Percentiles rank a stretch among this genome's conserved stretches.
Conservation (phyloP, 768 basidiomycete species). For the Serendipita sp. region DNA sequence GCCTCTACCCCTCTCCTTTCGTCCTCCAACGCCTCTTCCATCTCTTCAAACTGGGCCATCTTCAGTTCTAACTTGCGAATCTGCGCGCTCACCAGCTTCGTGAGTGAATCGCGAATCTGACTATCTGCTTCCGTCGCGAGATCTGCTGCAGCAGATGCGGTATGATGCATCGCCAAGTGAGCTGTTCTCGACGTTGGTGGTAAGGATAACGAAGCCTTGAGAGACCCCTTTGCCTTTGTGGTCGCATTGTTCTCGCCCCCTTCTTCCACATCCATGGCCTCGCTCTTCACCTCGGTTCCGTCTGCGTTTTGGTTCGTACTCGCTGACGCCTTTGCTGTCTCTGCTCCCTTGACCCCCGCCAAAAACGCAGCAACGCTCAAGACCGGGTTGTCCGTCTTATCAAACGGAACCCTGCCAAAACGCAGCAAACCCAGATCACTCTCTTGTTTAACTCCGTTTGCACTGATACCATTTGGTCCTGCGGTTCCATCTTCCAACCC, state of each 20-base stretch:
- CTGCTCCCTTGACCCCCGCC: conserved; percentile 79
- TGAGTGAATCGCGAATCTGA: conserved; percentile 61
- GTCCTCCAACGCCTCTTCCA: conserved; percentile 82
- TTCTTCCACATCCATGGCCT: conserved; percentile 22
- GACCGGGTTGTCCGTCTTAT: conserved; percentile 91
- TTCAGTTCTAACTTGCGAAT: conserved; percentile 76
- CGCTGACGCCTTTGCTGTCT: conserved; percentile 87
- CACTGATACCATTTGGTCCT: background rate
- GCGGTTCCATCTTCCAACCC: conserved; percentile 32
- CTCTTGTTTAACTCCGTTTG: conserved; percentile 40
- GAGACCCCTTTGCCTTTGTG: conserved; percentile 12
- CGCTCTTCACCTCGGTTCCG: conserved; percentile 18
- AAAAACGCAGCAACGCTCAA: conserved; percentile 98
- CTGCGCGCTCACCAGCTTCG: conserved; percentile 69
- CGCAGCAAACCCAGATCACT: conserved; percentile 59
- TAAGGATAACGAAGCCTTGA: conserved; percentile 33
- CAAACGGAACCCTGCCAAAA: conserved; percentile 65
- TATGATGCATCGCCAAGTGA: conserved; percentile 71
- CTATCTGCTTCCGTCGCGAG: conserved; percentile 72
- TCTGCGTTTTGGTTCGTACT: conserved; percentile 30
- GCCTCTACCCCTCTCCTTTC: conserved; percentile 77
- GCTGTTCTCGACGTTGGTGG: conserved; percentile 72
- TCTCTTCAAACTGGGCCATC: conserved; percentile 84
- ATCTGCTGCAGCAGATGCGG: conserved; percentile 63
- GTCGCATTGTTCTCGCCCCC: conserved; percentile 18